These are phyloP conservation scores for Acidomyces sp. DNA, from an alignment of 495 filamentous ascomycete species.

Conservation along the genomic window DNA sequence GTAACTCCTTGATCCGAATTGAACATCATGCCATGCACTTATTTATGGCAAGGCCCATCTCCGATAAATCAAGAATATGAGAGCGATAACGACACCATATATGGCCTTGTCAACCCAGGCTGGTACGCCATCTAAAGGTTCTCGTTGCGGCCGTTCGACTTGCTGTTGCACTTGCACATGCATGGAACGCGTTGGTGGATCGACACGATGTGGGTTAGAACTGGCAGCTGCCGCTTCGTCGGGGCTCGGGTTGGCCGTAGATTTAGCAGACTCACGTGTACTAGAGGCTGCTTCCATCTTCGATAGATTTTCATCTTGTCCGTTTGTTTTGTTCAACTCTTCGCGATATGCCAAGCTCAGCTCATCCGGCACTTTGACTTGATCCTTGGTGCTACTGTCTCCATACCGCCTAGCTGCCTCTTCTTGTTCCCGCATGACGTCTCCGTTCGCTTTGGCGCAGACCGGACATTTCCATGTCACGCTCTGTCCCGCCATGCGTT, in stretches of 20 bases:
- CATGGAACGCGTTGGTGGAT: conserved; percentile 5
- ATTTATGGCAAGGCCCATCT: too few species aligned
- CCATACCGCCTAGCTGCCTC: conserved; percentile 26
- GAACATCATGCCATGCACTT: too few species aligned
- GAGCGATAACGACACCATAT: conserved; percentile 36
- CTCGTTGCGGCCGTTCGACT: conserved; percentile 4
- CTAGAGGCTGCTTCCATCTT: too few species aligned
- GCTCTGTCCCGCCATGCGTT: conserved; percentile 51
- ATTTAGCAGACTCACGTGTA: too few species aligned
- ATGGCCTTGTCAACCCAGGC: conserved; percentile 51
- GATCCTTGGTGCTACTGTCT: conserved; percentile 26
- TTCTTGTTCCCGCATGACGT: conserved; percentile 46
- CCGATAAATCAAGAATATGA: conserved; percentile 29
- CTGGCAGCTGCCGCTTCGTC: conserved; percentile 34
- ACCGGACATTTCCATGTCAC: conserved; percentile 47
- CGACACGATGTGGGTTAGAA: not conserved
- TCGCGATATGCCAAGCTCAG: conserved; percentile 37
- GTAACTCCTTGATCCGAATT: too few species aligned
- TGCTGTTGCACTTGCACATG: not conserved
- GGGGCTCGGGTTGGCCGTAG: conserved; percentile 19
- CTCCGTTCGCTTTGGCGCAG: conserved; percentile 55
- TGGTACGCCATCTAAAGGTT: conserved; percentile 34
- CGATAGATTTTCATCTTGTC: conserved; percentile 33
- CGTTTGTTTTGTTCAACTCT: conserved; percentile 24
- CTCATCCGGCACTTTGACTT: conserved; percentile 36